Evolutionary conservation across 176 grass and related monocot species (phyloP), one percentile per base, ranked within the genome.

Genomic region (Tuctoria greenei): DNA sequence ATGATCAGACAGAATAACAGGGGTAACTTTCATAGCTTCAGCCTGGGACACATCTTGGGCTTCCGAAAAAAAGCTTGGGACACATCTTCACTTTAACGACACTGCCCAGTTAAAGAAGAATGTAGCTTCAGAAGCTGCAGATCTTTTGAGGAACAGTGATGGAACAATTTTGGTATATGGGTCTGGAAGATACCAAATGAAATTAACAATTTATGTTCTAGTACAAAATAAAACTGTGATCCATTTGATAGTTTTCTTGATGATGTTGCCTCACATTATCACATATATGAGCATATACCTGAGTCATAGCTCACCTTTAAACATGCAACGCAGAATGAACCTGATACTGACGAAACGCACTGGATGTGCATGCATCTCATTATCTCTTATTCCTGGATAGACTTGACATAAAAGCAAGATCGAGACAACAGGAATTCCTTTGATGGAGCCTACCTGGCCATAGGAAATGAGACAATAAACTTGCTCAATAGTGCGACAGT

Each of bases 321-420:
- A 61, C 58, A 28, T 15, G 31, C 15, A 35, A 17, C 60, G n/a
- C n/a, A 62, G 5, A 35, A 62, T 62, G 60, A 62, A 62, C 60
- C 60, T 16, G 60, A 62, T 62, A 62, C 60, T 62, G 60, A 61
- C 15, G 5, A 62, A 18, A 37, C 61, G 61, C 61, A 37, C 61
- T 64, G 18, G 15, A 64, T 37, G 31, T 34, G 61, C 15, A 64
- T 64, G 61, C 61, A 64, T 64, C 31, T 64, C 61, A 37, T 64
- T 64, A 64, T 64, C 61, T 37, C 61, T 58, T 58, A 18, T 21
- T 25, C 23, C 2, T 58, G 55, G 55, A 58, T 58, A 58, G 23
- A 11, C 55, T 26, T 26, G 55, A 13, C 27, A 35, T 9, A 35
- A 36, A 37, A 37, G 16, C 0, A 36, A 20, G 61, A 64, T 20